Conservation (phyloP, 345 rosid species). For the Euphorbia tirucalli region DNA sequence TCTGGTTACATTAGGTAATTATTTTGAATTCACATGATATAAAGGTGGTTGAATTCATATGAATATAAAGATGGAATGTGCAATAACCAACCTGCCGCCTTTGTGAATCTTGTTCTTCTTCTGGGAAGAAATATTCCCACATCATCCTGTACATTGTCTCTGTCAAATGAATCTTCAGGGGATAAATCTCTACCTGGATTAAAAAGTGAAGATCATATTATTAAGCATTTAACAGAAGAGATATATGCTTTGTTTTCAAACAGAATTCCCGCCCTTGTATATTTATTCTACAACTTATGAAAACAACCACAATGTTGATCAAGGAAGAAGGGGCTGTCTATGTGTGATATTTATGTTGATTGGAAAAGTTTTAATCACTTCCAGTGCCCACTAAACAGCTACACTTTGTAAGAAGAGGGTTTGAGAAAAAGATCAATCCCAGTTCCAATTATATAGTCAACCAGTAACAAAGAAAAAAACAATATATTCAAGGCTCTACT, state of each 20-base stretch:
- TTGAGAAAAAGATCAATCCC: no score
- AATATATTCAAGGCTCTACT: neutral
- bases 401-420: no score
- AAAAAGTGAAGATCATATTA: conserved; percentile 2
- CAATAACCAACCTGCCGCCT: conserved; percentile 69
- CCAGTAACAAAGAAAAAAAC: neutral
- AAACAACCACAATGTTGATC: neutral
- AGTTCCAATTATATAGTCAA: no score
- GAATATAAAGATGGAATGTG: neutral
- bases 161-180: conserved; percentile 92
- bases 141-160: conserved; percentile 98
- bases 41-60: neutral
- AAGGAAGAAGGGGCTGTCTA: no score
- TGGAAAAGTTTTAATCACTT: neutral
- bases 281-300: neutral
- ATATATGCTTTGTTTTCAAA: conserved; percentile 1
- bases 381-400: no score
- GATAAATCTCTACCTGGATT: conserved; percentile 89
- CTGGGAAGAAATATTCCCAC: conserved; percentile 97
- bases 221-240: neutral
- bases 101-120: conserved; percentile 97
- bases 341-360: neutral
- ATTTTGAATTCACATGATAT: neutral
- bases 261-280: neutral
- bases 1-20: neutral